phyloP scores from a whole-genome alignment of 2,329 filamentous ascomycete genomes.

The Nemania serpens region DNA sequence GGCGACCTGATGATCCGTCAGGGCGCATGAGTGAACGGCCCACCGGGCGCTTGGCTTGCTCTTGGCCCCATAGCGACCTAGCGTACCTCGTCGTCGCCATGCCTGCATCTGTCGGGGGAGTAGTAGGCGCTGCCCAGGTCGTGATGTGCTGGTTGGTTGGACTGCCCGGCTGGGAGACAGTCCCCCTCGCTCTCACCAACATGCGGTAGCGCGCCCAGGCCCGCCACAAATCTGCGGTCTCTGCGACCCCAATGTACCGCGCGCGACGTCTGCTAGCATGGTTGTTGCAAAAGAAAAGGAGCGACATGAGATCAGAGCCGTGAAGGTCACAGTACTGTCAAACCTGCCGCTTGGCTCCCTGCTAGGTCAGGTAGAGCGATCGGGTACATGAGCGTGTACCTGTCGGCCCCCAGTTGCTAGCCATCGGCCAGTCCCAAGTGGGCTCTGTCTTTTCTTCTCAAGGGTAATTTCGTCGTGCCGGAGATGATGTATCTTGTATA shows the following conservation, averaged over 20 bases:
- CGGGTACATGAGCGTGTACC: conserved; percentile 22
- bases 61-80: conserved; percentile 19
- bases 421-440: conserved; percentile 39
- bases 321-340: conserved; percentile 14
- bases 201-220: conserved; percentile 29
- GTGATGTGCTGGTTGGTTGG: conserved; percentile 27
- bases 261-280: conserved; percentile 20
- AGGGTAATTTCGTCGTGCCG: conserved; percentile 29
- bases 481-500: conserved; percentile 32
- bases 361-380: not conserved
- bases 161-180: conserved; percentile 11
- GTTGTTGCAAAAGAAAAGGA: conserved; percentile 25
- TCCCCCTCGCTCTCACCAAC: conserved; percentile 22
- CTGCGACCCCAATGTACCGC: conserved; percentile 25
- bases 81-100: conserved; percentile 12
- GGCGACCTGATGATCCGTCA: conserved; percentile 28
- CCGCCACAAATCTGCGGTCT: conserved; percentile 30
- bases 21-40: conserved; percentile 25
- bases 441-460: conserved; percentile 33
- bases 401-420: conserved; percentile 31
- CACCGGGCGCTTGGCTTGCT: conserved; percentile 27
- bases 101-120: conserved; percentile 27
- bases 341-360: not conserved
- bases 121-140: conserved; percentile 13
- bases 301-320: conserved; percentile 25